These are phyloP conservation scores for Amphirosellinia nigrospora DNA, from an alignment of 495 filamentous ascomycete species.

Conservation along the genomic window DNA sequence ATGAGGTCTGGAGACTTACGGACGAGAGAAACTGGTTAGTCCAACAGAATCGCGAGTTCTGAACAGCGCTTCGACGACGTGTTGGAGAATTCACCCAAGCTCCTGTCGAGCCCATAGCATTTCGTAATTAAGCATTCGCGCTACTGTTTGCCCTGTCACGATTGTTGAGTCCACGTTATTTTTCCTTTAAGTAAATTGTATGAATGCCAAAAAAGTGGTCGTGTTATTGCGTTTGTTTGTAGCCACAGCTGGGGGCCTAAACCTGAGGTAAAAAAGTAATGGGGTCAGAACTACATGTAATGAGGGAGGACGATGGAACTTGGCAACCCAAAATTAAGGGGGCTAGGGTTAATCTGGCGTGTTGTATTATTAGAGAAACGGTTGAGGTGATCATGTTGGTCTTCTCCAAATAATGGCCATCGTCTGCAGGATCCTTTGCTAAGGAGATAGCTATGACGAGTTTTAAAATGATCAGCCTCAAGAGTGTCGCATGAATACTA, in stretches of 20 bases:
- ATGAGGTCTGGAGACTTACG: constrained; percentile 27
- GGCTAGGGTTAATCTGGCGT: not conserved
- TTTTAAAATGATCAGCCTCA: not conserved
- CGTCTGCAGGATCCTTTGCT: not conserved
- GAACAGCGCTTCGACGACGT: not conserved
- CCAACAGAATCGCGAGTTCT: constrained; percentile 25
- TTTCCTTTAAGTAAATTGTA: not conserved
- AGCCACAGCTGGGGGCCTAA: not conserved
- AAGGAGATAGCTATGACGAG: not conserved
- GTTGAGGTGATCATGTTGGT: not conserved
- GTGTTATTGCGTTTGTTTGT: not conserved
- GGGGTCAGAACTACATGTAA: not conserved
- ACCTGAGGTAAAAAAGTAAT: not conserved
- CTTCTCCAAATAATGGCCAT: not conserved
- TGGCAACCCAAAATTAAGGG: not conserved
- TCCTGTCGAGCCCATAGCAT: not conserved
- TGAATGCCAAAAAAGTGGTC: not conserved
- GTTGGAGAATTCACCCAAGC: not conserved
- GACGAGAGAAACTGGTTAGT: constrained; percentile 28
- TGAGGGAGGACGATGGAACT: not conserved
- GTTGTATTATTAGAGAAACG: not conserved
- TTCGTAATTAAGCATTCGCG: not conserved
- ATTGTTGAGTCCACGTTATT: not conserved
- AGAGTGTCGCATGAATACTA: no score
- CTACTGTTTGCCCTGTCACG: not conserved